Evolutionary conservation across 164 flowering plant species (phyloP).

Genomic region (Hamamelis virginiana): DNA sequence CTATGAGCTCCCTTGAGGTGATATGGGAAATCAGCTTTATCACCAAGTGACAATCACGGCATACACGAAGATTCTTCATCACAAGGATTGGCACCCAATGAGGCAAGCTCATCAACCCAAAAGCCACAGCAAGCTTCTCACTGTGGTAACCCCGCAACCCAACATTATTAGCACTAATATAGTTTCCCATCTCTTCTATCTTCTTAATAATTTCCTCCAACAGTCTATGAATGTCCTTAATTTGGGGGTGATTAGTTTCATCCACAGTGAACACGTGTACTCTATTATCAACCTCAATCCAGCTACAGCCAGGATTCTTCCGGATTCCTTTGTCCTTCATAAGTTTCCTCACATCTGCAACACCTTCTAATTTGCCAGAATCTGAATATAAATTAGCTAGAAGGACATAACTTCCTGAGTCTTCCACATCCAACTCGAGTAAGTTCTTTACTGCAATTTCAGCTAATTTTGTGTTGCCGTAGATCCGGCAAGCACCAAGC

Average conservation of each 20-base stretch:
- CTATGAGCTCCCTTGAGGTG: conserved; percentile 23
- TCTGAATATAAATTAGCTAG: conserved; percentile 28
- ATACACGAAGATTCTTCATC: conserved; percentile 35
- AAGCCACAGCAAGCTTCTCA: conserved; percentile 39
- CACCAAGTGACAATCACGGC: conserved; percentile 27
- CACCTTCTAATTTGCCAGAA: conserved; percentile 21
- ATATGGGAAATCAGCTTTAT: conserved; percentile 22
- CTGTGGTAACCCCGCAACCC: conserved; percentile 26
- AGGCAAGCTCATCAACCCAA: conserved; percentile 36
- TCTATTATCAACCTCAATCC: conserved; percentile 49
- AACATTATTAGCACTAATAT: conserved; percentile 8
- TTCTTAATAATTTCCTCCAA: conserved; percentile 32
- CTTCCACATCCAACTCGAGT: conserved; percentile 35
- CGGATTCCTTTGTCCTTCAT: conserved; percentile 42
- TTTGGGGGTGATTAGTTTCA: conserved; percentile 42
- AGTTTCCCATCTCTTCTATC: conserved; percentile 26
- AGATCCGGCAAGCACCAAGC: conserved; percentile 47
- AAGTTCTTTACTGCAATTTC: conserved; percentile 37
- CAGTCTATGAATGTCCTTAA: conserved; percentile 22
- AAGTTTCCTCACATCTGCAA: conserved; percentile 36
- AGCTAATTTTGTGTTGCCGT: conserved; percentile 32
- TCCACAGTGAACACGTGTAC: conserved; percentile 48
- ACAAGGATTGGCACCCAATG: conserved; percentile 35
- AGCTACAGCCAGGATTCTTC: conserved; percentile 52
- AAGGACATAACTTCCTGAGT: conserved; percentile 47